Conservation (phyloP, 768 basidiomycete species). For the Russula ochroleuca region DNA sequence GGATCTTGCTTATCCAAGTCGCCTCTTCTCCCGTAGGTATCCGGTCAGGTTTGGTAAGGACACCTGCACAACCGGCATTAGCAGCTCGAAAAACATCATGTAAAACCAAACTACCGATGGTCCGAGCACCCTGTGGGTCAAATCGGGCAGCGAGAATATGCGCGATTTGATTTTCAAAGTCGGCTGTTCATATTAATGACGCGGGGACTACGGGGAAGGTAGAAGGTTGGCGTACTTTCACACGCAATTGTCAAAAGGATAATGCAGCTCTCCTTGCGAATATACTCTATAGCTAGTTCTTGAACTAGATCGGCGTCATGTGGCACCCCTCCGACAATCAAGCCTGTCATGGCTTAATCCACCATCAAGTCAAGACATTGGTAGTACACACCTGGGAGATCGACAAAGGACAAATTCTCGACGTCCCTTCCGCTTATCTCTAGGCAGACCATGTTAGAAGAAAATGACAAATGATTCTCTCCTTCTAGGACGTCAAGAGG, state of each 20-base stretch:
- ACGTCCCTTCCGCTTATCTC: slow-evolving; percentile 39
- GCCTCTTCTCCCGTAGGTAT: slow-evolving; percentile 21
- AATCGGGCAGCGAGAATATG: slow-evolving; percentile 56
- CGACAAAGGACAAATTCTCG: slow-evolving; percentile 40
- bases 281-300: slow-evolving; percentile 54
- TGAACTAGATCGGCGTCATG: slow-evolving; percentile 61
- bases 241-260: slow-evolving; percentile 58
- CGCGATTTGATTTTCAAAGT: slow-evolving; percentile 77
- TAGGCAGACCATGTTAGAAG: slow-evolving; percentile 37
- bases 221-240: slow-evolving; percentile 46
- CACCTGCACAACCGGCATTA: slow-evolving; percentile 8
- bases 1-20: slow-evolving; percentile 17
- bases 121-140: slow-evolving; percentile 61
- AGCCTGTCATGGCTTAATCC: slow-evolving; percentile 35
- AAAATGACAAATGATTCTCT: slow-evolving; percentile 35
- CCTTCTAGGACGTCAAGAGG: slow-evolving; percentile 30
- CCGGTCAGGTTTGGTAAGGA: slow-evolving; percentile 21
- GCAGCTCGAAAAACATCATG: neutral
- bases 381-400: slow-evolving; percentile 37
- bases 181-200: slow-evolving; percentile 44
- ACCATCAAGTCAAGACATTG: neutral
- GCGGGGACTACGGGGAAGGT: neutral
- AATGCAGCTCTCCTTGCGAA: slow-evolving; percentile 57
- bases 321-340: slow-evolving; percentile 53
- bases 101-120: slow-evolving; percentile 50